Percentiles rank a stretch among this genome's conserved stretches.
phyloP scores from a whole-genome alignment of 1,284 basidiomycete genomes.

The Sanghuangporus sanghuang region DNA sequence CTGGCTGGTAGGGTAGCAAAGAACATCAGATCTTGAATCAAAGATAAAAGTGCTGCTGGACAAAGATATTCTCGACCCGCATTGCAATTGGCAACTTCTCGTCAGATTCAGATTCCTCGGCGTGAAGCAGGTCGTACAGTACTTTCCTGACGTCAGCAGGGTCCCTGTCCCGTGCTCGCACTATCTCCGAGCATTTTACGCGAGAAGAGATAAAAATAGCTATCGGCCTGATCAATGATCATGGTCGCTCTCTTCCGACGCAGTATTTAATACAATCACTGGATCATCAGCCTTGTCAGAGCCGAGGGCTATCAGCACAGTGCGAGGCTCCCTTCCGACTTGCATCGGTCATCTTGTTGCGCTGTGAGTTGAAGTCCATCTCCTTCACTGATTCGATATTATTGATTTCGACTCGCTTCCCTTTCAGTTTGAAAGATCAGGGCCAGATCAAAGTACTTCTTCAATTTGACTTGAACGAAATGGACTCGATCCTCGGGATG shows the following conservation, averaged over 20 bases:
- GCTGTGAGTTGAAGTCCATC: not conserved
- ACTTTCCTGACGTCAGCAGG: too few relatives aligned
- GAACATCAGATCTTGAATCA: too few relatives aligned
- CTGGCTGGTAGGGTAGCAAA: too few relatives aligned
- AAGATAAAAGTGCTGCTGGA: too few relatives aligned
- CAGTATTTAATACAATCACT: not conserved
- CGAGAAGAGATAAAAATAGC: not conserved
- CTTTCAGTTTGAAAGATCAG: not conserved
- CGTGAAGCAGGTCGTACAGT: not conserved
- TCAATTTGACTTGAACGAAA: not conserved
- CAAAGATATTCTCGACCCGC: too few relatives aligned
- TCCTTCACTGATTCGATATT: not conserved
- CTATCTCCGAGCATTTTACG: not conserved
- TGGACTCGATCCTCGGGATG: conserved; percentile 9
- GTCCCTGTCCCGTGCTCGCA: too few relatives aligned
- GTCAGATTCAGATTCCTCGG: not conserved
- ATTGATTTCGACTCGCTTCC: not conserved
- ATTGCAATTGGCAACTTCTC: too few relatives aligned
- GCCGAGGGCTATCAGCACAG: not conserved
- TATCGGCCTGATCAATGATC: not conserved
- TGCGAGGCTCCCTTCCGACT: not conserved
- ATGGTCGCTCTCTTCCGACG: not conserved
- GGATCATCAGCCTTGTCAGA: not conserved
- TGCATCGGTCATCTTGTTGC: not conserved
- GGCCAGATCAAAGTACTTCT: not conserved